These are phyloP conservation scores for Priceomyces melissophilus DNA, from an alignment of 805 yeast genomes.

Conservation along the genomic window DNA sequence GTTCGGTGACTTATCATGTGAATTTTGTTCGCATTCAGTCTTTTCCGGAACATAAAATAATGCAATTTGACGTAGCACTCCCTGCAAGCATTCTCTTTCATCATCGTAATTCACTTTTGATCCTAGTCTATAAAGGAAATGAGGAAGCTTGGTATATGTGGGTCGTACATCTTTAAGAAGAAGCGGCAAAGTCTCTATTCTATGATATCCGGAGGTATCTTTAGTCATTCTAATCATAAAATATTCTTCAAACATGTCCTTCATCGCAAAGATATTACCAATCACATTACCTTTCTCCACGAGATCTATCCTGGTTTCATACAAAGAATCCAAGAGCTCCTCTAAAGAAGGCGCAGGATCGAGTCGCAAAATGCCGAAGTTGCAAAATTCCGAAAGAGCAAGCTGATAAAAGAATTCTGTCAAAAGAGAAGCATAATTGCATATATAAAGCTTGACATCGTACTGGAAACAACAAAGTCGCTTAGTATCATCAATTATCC, in stretches of 20 bases:
- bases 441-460: conserved; percentile 70
- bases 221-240: conserved; percentile 52
- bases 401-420: conserved; percentile 77
- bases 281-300: conserved; percentile 14
- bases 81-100: conserved; percentile 67
- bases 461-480: conserved; percentile 82
- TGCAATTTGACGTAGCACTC: conserved; percentile 66
- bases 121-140: conserved; percentile 62
- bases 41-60: conserved; percentile 67
- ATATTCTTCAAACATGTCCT: conserved; percentile 79
- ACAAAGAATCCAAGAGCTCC: conserved; percentile 38
- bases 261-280: conserved; percentile 41
- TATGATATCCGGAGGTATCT: conserved; percentile 25
- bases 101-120: conserved; percentile 57
- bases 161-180: conserved; percentile 65
- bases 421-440: conserved; percentile 74
- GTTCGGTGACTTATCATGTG: conserved; percentile 14
- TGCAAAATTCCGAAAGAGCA: conserved; percentile 72
- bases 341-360: conserved; percentile 19
- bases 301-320: conserved; percentile 12
- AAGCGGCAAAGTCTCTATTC: conserved; percentile 60
- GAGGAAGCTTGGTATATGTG: conserved; percentile 57
- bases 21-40: conserved; percentile 19
- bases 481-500: conserved; percentile 69
- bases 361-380: conserved; percentile 56